Evolutionary conservation across 495 filamentous ascomycete genomes (phyloP), one percentile per base, ranked within the genome.

Genomic region (Opeltia flavorubescens): DNA sequence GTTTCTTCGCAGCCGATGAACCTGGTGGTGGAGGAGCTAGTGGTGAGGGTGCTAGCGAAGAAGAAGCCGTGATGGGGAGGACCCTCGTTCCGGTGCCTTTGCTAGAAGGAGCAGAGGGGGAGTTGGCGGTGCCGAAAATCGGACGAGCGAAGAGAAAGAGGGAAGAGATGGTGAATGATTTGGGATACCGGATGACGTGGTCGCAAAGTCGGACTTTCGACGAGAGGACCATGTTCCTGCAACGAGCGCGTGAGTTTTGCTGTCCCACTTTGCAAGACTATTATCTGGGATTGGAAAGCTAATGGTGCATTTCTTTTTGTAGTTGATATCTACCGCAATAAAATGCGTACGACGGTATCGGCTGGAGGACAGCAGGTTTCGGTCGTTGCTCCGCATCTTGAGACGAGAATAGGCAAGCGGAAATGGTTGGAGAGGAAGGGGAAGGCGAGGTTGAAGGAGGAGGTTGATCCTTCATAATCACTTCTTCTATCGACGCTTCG

Each of bases 291-390:
- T n/a, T n/a, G n/a, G n/a, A n/a, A n/a, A 45, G 39, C 30, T 45
- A 42, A 42, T 21, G 18, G 20, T n/a, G 12, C 20, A 12, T 48
- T 42, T 30, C n/a, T n/a, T n/a, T n/a, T n/a, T n/a, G 49, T 55
- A 96, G 89, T 98, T 60, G 91, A 98, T 55, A 84, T 81, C 46
- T 95, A 95, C 61, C 77, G 91, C 28, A 93, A 87, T 58, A 98
- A 95, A 68, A 93, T 89, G 67, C 74, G 81, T 44, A 82, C 71
- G 48, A 82, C 81, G 35, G 86, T 91, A 69, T 69, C 88, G 43
- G 75, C 70, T 12, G 71, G 75, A 9, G 83, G 83, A 33, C 77
- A 88, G 51, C 84, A 89, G 40, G 71, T 83, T 25, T 64, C 68
- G 23, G 71, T 72, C 20, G 74, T 83, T 25, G 82, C 85, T 20